These are phyloP conservation scores for Corylus americana DNA, from an alignment of 306 rosid genomes.

Conservation along the genomic window DNA sequence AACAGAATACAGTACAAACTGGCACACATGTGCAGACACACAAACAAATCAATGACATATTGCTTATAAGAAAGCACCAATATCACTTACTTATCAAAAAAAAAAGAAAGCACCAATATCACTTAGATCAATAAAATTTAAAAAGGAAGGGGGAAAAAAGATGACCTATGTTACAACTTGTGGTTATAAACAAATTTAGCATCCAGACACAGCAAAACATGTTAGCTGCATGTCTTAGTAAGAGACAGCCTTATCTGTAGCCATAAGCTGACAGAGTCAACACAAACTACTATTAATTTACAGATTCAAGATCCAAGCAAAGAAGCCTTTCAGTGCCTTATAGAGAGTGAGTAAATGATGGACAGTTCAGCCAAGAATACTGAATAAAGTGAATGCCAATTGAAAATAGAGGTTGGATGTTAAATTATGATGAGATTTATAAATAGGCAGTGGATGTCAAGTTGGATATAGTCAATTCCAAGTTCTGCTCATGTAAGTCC, in stretches of 20 bases:
- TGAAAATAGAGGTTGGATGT: background rate
- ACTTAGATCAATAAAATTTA: conserved; percentile 3
- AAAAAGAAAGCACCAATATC: conserved; percentile 25
- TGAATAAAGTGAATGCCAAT: background rate
- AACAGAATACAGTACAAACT: background rate
- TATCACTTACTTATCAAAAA: too few relatives aligned
- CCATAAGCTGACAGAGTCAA: conserved; percentile 34
- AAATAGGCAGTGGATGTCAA: background rate
- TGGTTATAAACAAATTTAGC: conserved; percentile 13
- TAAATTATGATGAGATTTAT: background rate
- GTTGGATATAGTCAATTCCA: background rate
- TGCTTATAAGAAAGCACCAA: conserved; percentile 25
- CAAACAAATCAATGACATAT: conserved; percentile 13
- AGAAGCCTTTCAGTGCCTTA: conserved; percentile 13
- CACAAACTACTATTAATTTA: background rate
- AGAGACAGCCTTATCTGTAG: conserved; percentile 17
- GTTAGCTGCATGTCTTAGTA: conserved; percentile 7
- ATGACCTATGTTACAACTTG: background rate
- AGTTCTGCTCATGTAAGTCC: background rate
- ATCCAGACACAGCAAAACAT: conserved; percentile 12
- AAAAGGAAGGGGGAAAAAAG: background rate
- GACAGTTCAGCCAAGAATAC: background rate
- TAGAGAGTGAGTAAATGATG: conserved; percentile 2
- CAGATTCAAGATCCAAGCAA: conserved; percentile 20
- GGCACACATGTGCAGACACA: background rate